Conservation (phyloP, 768 basidiomycete genomes). For the Floccularia luteovirens region DNA sequence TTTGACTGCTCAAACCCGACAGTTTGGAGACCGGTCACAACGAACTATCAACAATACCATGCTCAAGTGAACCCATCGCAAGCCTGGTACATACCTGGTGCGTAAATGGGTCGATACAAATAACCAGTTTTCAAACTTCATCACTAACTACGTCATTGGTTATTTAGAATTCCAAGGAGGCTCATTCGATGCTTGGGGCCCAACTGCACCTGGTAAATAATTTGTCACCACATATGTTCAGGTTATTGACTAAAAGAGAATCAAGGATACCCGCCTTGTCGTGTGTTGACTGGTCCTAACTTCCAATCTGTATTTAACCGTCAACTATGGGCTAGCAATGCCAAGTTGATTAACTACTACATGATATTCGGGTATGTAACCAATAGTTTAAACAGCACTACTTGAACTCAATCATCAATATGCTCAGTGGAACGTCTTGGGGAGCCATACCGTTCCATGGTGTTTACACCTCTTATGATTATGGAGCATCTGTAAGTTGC, state of each 20-base stretch:
- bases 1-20: conserved; percentile 77
- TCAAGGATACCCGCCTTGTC: conserved; percentile 57
- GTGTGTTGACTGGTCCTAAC: conserved; percentile 58
- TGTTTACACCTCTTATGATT: conserved; percentile 79
- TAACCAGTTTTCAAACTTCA: no score
- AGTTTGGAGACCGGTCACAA: conserved; percentile 55
- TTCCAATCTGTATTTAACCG: conserved; percentile 79
- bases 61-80: conserved; percentile 38
- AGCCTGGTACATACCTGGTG: conserved; percentile 68
- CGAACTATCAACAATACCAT: conserved; percentile 64
- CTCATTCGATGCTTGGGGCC: conserved; percentile 78
- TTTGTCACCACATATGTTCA: not conserved
- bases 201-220: conserved; percentile 50
- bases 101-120: conserved; percentile 4
- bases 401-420: not conserved
- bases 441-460: conserved; percentile 74
- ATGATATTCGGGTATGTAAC: conserved; percentile 68
- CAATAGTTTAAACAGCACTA: not conserved
- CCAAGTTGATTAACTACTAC: conserved; percentile 77
- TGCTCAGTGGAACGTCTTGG: conserved; percentile 74
- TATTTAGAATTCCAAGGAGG: conserved; percentile 59
- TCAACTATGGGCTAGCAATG: conserved; percentile 74
- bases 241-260: conserved; percentile 3
- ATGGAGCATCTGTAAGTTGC: conserved; percentile 49
- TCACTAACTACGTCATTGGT: no score